A percentile compares a stretch with the other conserved stretches of the same genome.
phyloP scores from a whole-genome alignment of 192 early-diverging fungal species.

The Chytriomyces hyalinus region DNA sequence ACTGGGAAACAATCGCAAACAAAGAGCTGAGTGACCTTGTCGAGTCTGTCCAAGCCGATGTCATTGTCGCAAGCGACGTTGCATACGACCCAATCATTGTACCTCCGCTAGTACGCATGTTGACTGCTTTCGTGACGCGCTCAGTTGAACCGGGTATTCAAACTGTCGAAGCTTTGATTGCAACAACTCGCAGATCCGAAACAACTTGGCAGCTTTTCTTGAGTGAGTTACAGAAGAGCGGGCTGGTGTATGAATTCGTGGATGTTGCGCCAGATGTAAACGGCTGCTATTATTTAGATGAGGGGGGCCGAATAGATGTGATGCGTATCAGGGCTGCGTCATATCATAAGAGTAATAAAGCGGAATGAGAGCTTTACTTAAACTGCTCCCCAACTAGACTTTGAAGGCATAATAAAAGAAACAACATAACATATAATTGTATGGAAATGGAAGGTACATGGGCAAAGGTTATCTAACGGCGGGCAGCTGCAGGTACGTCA shows the following conservation, averaged over 20 bases:
- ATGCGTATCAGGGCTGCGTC: background rate
- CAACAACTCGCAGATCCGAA: constrained; percentile 17
- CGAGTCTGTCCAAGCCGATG: constrained; percentile 18
- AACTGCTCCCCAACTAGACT: no score
- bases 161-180: constrained; percentile 16
- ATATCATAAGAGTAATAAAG: background rate
- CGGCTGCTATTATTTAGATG: constrained; percentile 25
- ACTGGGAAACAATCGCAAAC: constrained; percentile 36
- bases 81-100: constrained; percentile 49
- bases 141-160: background rate
- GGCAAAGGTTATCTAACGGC: no score
- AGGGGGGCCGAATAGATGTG: constrained; percentile 10
- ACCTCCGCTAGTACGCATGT: constrained; percentile 31
- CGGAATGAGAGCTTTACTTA: no score
- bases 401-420: no score
- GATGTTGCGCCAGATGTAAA: background rate
- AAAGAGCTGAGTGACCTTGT: background rate
- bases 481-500: no score
- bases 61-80: constrained; percentile 43
- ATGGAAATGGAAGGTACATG: no score
- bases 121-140: constrained; percentile 28
- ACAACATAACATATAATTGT: no score
- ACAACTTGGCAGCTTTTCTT: constrained; percentile 28
- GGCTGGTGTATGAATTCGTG: background rate
- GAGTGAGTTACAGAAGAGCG: background rate